Conservation (phyloP, 768 basidiomycete genomes). For the Serendipita indica region DNA sequence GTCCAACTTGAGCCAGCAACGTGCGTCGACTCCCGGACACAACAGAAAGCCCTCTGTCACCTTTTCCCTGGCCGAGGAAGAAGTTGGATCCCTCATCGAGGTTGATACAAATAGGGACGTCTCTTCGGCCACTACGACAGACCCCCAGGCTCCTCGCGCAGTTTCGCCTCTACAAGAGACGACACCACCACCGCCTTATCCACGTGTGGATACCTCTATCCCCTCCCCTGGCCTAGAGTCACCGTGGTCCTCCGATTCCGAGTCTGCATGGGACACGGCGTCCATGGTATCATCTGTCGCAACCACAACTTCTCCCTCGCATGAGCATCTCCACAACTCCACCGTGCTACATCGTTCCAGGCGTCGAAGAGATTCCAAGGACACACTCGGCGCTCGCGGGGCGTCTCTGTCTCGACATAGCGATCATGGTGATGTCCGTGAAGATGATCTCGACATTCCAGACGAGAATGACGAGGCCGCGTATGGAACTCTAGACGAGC, state of each 20-base stretch:
- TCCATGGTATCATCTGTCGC: constrained; percentile 12
- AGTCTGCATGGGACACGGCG: constrained; percentile 13
- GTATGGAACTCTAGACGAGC: constrained; percentile 1
- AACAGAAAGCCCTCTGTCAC: neutral
- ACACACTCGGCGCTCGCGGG: neutral
- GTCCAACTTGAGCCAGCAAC: neutral
- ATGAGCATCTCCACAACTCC: neutral
- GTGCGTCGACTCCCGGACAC: neutral
- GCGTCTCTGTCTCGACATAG: constrained; percentile 1
- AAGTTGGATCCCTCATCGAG: neutral
- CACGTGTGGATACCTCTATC: neutral
- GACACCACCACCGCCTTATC: neutral
- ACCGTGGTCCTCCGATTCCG: constrained; percentile 12
- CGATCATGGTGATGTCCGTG: constrained; percentile 11
- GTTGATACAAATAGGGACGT: neutral
- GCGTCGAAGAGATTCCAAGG: constrained; percentile 12
- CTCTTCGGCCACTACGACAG: neutral
- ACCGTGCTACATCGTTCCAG: no score
- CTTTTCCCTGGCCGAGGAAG: neutral
- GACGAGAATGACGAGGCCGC: constrained; percentile 35
- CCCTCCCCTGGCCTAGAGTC: constrained; percentile 12
- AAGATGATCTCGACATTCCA: constrained; percentile 25
- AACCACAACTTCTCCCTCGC: neutral
- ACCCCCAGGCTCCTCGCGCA: neutral
- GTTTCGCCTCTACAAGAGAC: neutral